Percentiles rank a stretch among this genome's conserved stretches.
These are phyloP conservation scores for Pseudogymnoascus destructans DNA, from an alignment of 2,329 filamentous ascomycete genomes.

Conservation along the genomic window DNA sequence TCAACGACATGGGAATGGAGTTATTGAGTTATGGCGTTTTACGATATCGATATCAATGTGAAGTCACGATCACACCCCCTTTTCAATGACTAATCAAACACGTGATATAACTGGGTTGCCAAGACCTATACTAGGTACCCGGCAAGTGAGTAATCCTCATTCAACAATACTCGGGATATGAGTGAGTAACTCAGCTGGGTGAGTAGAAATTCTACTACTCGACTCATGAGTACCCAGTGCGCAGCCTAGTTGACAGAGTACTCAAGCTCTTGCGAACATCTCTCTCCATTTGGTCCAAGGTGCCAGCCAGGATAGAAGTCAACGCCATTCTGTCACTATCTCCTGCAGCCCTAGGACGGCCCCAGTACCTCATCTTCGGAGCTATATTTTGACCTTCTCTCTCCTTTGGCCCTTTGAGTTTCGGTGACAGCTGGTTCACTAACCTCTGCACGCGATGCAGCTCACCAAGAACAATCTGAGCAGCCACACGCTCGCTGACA, in stretches of 20 bases:
- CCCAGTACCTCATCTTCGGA: background rate
- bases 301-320: constrained; percentile 14
- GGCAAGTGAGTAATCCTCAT: too few species aligned
- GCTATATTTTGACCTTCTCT: background rate
- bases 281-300: constrained; percentile 17
- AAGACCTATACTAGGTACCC: too few species aligned
- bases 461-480: constrained; percentile 28
- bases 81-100: too few species aligned
- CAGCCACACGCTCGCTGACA: constrained; percentile 18
- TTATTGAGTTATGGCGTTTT: too few species aligned
- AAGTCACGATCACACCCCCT: too few species aligned
- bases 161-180: too few species aligned
- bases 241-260: constrained; percentile 13
- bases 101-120: too few species aligned
- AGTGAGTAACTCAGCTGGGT: too few species aligned
- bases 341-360: background rate
- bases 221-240: too few species aligned
- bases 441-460: constrained; percentile 27
- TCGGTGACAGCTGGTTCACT: constrained; percentile 21
- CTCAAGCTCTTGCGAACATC: constrained; percentile 17
- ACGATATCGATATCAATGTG: too few species aligned
- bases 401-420: constrained; percentile 13
- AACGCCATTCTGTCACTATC: constrained; percentile 9
- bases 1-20: too few species aligned
- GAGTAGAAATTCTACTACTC: too few species aligned